phyloP scores from a whole-genome alignment of 83 land plant genomes.

The Picea mariana region DNA sequence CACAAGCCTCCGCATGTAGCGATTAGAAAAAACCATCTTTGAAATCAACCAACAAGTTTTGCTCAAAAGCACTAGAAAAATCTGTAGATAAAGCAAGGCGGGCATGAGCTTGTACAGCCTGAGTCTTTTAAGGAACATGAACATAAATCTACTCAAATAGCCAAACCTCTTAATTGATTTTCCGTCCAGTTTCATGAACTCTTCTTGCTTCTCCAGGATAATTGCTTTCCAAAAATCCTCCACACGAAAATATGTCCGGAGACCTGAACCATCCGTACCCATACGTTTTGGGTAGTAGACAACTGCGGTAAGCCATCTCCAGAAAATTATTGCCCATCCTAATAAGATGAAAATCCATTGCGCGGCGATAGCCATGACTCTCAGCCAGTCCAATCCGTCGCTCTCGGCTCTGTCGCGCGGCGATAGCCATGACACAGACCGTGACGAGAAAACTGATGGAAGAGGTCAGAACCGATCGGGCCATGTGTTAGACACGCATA shows the following conservation, averaged over 20 bases:
- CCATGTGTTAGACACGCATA: too few relatives aligned
- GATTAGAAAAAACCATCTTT: too few relatives aligned
- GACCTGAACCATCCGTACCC: background rate
- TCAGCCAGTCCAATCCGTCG: too few relatives aligned
- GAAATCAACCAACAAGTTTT: background rate
- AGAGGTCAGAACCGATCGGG: too few relatives aligned
- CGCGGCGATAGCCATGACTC: too few relatives aligned
- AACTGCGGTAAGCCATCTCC: background rate
- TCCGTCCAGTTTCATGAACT: background rate
- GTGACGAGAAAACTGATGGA: too few relatives aligned
- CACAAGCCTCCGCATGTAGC: too few relatives aligned
- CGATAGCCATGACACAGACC: too few relatives aligned
- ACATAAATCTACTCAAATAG: background rate
- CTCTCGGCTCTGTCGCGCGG: too few relatives aligned
- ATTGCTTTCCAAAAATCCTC: background rate
- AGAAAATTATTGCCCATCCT: background rate
- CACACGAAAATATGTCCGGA: background rate
- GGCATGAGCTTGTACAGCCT: background rate
- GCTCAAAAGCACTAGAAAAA: background rate
- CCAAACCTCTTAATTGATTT: background rate
- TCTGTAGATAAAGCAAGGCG: background rate
- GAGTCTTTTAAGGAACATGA: background rate
- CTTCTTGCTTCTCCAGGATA: background rate
- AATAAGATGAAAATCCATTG: too few relatives aligned
- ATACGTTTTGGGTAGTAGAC: background rate